Evolutionary conservation across 495 filamentous ascomycete species (phyloP).

Genomic region (Terfezia claveryi): DNA sequence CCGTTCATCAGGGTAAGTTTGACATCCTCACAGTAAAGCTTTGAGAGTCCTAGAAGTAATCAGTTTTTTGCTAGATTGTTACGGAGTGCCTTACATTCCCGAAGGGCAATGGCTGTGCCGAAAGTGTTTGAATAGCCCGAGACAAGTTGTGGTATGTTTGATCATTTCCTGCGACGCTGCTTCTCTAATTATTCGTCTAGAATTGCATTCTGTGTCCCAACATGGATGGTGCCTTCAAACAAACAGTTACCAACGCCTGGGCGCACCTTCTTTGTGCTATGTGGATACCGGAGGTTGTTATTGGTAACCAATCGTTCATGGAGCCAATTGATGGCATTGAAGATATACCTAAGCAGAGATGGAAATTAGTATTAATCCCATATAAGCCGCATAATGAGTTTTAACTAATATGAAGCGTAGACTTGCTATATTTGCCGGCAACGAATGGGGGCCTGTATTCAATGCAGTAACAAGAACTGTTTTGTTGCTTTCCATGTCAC

Average conservation of each 20-base stretch:
- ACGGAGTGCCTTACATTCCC: constrained; percentile 88
- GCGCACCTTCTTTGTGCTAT: constrained; percentile 89
- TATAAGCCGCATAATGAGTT: no score
- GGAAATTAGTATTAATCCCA: constrained; percentile 38
- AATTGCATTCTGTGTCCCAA: constrained; percentile 98
- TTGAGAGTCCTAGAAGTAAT: no score
- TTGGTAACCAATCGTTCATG: constrained; percentile 95
- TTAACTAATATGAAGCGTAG: constrained; percentile 9
- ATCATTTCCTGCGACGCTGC: constrained; percentile 3
- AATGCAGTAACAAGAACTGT: constrained; percentile 93
- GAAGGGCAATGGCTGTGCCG: constrained; percentile 97
- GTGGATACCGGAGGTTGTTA: constrained; percentile 91
- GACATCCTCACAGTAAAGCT: no score
- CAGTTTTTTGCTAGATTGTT: constrained; percentile 42
- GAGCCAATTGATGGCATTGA: constrained; percentile 96
- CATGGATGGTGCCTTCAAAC: constrained; percentile 93
- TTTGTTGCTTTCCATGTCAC: constrained; percentile 98
- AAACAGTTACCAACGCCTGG: constrained; percentile 87
- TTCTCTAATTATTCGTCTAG: constrained; percentile 14
- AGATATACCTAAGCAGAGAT: constrained; percentile 79
- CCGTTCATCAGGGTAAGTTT: constrained; percentile 51
- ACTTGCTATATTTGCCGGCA: constrained; percentile 94
- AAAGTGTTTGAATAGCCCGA: constrained; percentile 86
- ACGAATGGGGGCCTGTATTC: constrained; percentile 93
- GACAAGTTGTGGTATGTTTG: constrained; percentile 53